These are phyloP conservation scores for Saccharomyces cerevisiae DNA, from an alignment of 805 yeast species.

Conservation along the genomic window DNA sequence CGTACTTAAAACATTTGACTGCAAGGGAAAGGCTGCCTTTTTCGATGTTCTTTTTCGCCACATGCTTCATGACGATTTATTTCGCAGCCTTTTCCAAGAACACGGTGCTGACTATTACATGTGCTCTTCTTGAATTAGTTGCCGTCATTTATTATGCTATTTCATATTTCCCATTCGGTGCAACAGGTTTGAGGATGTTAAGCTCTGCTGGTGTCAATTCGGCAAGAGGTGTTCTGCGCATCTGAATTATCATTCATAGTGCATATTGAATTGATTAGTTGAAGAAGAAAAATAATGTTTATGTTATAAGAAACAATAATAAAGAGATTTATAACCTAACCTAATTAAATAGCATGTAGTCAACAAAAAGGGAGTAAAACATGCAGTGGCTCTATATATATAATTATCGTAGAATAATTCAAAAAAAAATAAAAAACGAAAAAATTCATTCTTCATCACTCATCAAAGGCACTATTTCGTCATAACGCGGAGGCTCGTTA, in stretches of 20 bases:
- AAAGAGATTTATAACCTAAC: neutral
- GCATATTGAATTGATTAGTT: neutral
- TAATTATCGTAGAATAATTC: neutral
- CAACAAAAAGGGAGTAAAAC: neutral
- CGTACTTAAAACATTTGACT: slow-evolving; percentile 63
- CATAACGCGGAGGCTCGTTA: slow-evolving; percentile 30
- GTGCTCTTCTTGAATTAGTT: slow-evolving; percentile 68
- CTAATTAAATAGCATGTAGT: neutral
- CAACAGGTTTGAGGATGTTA: slow-evolving; percentile 57
- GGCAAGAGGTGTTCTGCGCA: slow-evolving; percentile 35
- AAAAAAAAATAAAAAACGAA: neutral
- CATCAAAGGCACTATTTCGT: slow-evolving; percentile 20
- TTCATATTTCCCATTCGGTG: slow-evolving; percentile 94
- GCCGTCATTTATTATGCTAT: slow-evolving; percentile 87
- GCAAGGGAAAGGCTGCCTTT: slow-evolving; percentile 74
- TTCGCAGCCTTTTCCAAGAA: slow-evolving; percentile 61
- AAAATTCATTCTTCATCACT: slow-evolving; percentile 15
- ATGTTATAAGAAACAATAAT: neutral
- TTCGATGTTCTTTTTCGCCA: slow-evolving; percentile 69
- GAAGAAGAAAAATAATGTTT: neutral
- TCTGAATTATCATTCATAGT: slow-evolving; percentile 9
- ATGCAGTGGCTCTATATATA: neutral
- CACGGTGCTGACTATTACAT: slow-evolving; percentile 65
- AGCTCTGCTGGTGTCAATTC: slow-evolving; percentile 50
- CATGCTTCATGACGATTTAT: slow-evolving; percentile 70